phyloP scores from a whole-genome alignment of 2,329 filamentous ascomycete genomes.

The Ceratocystis colombiana region DNA sequence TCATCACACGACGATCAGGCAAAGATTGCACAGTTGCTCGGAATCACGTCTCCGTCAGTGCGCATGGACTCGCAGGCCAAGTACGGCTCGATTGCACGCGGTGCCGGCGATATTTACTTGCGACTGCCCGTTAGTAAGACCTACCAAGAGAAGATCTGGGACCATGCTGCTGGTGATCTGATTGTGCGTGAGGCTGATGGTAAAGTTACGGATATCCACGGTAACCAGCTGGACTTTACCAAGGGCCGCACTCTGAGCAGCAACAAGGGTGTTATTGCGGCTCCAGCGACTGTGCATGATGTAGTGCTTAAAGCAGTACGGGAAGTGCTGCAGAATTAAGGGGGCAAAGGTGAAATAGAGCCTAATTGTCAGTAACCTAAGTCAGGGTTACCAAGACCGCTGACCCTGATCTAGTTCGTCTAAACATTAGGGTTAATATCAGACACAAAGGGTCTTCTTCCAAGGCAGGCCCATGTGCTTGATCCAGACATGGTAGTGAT shows the following conservation, averaged over 20 bases:
- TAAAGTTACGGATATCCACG: conserved; percentile 77
- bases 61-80: conserved; percentile 98
- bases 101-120: conserved; percentile 89
- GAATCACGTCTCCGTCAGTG: conserved; percentile 80
- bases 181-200: conserved; percentile 93
- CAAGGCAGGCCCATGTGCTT: no score
- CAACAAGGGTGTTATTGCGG: conserved; percentile 92
- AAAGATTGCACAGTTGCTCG: conserved; percentile 65
- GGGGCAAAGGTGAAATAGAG: neutral
- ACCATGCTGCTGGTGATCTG: conserved; percentile 89
- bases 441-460: no score
- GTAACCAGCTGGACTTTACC: conserved; percentile 76
- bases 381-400: no score
- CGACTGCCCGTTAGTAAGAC: conserved; percentile 73
- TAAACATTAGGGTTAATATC: no score
- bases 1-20: conserved; percentile 75
- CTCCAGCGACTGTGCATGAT: conserved; percentile 63
- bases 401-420: neutral
- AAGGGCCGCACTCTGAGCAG: conserved; percentile 72
- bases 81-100: conserved; percentile 88
- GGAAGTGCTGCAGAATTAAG: conserved; percentile 52
- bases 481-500: no score
- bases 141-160: conserved; percentile 99
- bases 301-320: conserved; percentile 73
- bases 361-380: neutral